Base-by-base conservation (phyloP, 805 yeast genomes). In the Danielia oregonensis region DNA sequence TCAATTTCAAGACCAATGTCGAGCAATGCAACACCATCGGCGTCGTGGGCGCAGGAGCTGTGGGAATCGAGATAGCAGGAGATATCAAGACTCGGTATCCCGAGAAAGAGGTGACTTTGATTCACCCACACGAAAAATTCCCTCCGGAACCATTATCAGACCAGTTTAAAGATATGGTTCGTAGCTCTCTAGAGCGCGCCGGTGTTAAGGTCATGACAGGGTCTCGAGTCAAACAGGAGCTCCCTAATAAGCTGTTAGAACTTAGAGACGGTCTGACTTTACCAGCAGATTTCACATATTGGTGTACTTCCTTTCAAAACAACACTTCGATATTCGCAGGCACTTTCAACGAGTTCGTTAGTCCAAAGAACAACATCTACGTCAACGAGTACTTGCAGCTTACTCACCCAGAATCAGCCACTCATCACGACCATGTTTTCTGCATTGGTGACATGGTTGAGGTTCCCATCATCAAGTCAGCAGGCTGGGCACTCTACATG, bases 41-140 rank as follows among this genome's bases (percentile, higher is more conserved):
- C n/a, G 63, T 72, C 4, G 64, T 48, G 19, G 79, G 79, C 6
- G 78, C 70, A 11, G 79, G 79, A 14, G 73, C 78, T 1, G 52
- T 72, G 15, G 79, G 78, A 2, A 64, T 72, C 28, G 79, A 74
- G 47, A 54, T 68, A 17, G 72, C 76, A 1, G 74, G 68, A 19
- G 78, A 74, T 36, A 52, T 74, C 30, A 69, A 60, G 30, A 57
- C 50, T 29, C 45, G 49, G 13, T 69, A 54, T 40, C 62, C 65
- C 2, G 57, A 58, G 4, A 66, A 68, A 40, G 49, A 46, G 8
- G 65, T 73, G 8, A 53, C 51, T 30, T 51, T 66, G 32, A 54
- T 66, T 5, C 71, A 65, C 32, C 68, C 71, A 1, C 66, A 66
- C 39, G 37, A 38, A 2, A 16, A 34, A 3, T 58, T 62, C 32